phyloP scores from a whole-genome alignment of 176 grass and related monocot species.

The Poa annua region DNA sequence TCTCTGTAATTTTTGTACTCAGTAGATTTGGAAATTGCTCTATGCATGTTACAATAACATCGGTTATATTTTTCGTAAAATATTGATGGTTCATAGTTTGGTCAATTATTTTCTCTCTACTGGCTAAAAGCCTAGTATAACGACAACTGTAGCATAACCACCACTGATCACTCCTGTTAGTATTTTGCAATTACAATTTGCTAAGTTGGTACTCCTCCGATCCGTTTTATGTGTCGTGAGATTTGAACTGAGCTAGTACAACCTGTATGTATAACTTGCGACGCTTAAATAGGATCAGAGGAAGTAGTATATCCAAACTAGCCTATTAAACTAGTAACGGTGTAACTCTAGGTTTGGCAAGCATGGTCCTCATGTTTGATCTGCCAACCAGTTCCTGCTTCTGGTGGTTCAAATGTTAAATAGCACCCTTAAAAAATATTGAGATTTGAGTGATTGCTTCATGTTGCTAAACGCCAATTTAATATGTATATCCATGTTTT shows the following conservation, averaged over 20 bases:
- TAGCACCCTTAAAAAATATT: not conserved
- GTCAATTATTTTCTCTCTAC: conserved; percentile 9
- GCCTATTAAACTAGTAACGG: conserved; percentile 21
- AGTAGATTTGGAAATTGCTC: conserved; percentile 1
- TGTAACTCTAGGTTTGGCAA: not conserved
- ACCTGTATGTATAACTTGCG: too few species aligned
- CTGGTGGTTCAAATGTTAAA: conserved; percentile 7
- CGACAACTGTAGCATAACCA: not conserved
- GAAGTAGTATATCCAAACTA: not conserved
- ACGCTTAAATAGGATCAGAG: too few species aligned
- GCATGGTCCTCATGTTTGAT: not conserved
- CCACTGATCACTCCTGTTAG: not conserved
- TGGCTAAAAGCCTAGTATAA: not conserved
- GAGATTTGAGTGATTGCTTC: conserved; percentile 6
- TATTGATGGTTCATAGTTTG: conserved; percentile 24
- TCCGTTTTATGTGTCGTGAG: too few species aligned
- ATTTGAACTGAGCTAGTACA: too few species aligned
- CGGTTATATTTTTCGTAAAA: not conserved
- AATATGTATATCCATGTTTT: conserved; percentile 13
- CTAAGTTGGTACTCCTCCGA: not conserved
- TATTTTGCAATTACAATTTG: conserved; percentile 11
- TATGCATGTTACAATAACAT: not conserved
- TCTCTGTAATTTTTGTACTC: not conserved
- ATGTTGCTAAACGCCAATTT: conserved; percentile 31
- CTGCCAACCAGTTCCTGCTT: not conserved